These are phyloP conservation scores for Fusarium tricinctum DNA, from an alignment of 2,329 filamentous ascomycete genomes.

Conservation along the genomic window DNA sequence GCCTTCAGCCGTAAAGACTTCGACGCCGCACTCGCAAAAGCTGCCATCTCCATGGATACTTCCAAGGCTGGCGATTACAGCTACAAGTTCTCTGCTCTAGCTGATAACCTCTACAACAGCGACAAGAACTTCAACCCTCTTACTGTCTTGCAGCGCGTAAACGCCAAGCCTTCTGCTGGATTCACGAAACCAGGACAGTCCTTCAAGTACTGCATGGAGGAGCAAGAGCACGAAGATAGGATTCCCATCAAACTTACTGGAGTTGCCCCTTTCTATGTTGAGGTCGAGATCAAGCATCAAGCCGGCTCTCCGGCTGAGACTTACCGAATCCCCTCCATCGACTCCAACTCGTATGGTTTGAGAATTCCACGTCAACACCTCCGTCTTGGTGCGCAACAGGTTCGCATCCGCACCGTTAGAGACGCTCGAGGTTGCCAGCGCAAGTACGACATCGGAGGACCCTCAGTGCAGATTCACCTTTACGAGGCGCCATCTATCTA, in stretches of 20 bases:
- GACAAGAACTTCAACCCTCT: slow-evolving; percentile 76
- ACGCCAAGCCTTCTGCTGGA: slow-evolving; percentile 83
- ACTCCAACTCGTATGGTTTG: slow-evolving; percentile 80
- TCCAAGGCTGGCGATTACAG: slow-evolving; percentile 84
- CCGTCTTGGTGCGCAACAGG: slow-evolving; percentile 87
- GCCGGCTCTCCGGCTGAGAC: slow-evolving; percentile 83
- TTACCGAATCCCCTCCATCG: slow-evolving; percentile 84
- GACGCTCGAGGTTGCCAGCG: slow-evolving; percentile 89
- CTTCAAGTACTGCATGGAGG: slow-evolving; percentile 94
- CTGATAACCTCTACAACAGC: slow-evolving; percentile 87
- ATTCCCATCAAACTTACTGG: slow-evolving; percentile 91
- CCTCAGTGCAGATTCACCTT: slow-evolving; percentile 89
- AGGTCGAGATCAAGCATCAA: slow-evolving; percentile 94
- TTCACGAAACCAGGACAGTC: slow-evolving; percentile 91
- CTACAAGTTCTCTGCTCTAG: slow-evolving; percentile 86
- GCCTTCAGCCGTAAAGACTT: slow-evolving; percentile 78
- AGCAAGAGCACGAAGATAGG: slow-evolving; percentile 83
- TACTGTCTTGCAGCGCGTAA: slow-evolving; percentile 83
- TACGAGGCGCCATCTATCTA: slow-evolving; percentile 94
- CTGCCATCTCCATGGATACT: slow-evolving; percentile 89
- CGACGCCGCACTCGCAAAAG: slow-evolving; percentile 80
- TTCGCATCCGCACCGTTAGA: slow-evolving; percentile 90
- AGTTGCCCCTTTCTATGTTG: slow-evolving; percentile 87
- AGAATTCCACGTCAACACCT: slow-evolving; percentile 87
- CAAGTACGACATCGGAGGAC: slow-evolving; percentile 77